Evolutionary conservation across 306 rosid species (phyloP).

Genomic region (Inga laurina): DNA sequence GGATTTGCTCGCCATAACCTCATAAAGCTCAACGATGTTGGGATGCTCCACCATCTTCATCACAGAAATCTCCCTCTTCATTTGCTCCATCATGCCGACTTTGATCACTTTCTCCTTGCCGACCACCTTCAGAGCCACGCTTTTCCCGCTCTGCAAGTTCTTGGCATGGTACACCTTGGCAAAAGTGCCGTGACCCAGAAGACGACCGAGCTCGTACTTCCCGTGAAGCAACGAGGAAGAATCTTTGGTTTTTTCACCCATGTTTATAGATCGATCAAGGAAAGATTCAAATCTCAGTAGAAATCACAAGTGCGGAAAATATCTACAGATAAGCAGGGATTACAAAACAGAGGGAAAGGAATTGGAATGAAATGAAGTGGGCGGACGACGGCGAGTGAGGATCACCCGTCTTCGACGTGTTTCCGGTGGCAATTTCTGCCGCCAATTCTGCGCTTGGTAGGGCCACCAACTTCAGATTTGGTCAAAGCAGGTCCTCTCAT

Average conservation of each 20-base stretch:
- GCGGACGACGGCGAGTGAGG: neutral
- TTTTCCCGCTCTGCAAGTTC: conserved; percentile 47
- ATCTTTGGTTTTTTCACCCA: conserved; percentile 46
- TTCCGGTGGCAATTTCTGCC: conserved; percentile 91
- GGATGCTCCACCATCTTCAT: conserved; percentile 85
- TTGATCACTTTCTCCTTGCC: conserved; percentile 78
- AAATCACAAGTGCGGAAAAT: neutral
- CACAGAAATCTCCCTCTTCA: conserved; percentile 78
- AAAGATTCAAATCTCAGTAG: neutral
- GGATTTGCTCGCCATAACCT: conserved; percentile 83
- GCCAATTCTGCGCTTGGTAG: conserved; percentile 51
- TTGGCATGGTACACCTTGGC: conserved; percentile 79
- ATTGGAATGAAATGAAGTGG: neutral
- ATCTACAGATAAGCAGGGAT: conserved; percentile 6
- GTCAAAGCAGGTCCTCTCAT: conserved; percentile 51
- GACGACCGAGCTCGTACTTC: conserved; percentile 77
- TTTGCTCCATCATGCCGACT: conserved; percentile 81
- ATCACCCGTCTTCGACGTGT: conserved; percentile 94
- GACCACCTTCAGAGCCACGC: conserved; percentile 79
- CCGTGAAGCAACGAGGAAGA: conserved; percentile 62
- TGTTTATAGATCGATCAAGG: neutral
- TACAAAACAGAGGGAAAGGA: neutral
- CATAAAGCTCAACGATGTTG: conserved; percentile 72
- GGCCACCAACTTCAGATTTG: conserved; percentile 46
- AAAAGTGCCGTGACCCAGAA: conserved; percentile 83